Percentiles rank a stretch among this genome's conserved stretches.
These are phyloP conservation scores for Scytalidium sp. DNA, from an alignment of 2,329 filamentous ascomycete species.

Conservation along the genomic window DNA sequence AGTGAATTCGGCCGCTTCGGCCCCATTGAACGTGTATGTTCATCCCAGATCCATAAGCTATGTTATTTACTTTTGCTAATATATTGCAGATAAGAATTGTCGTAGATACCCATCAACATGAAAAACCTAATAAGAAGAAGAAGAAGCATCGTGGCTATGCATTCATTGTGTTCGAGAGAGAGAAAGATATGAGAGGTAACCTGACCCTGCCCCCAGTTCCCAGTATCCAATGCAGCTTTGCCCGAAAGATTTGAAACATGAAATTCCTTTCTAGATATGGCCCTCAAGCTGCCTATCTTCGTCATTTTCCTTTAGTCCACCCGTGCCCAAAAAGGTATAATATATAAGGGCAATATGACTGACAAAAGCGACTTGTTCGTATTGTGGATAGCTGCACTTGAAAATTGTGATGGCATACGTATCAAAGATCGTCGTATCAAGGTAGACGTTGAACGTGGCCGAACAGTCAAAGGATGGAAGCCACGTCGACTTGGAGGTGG, in stretches of 20 bases:
- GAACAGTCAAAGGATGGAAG: slow-evolving; percentile 91
- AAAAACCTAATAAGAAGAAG: slow-evolving; percentile 72
- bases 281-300: slow-evolving; percentile 33
- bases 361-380: slow-evolving; percentile 62
- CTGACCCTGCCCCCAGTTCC: slow-evolving; percentile 40
- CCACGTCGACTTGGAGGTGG: slow-evolving; percentile 89
- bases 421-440: slow-evolving; percentile 91
- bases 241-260: slow-evolving; percentile 13
- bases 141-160: slow-evolving; percentile 88
- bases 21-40: slow-evolving; percentile 81
- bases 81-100: slow-evolving; percentile 76
- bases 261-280: slow-evolving; percentile 39
- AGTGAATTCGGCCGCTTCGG: slow-evolving; percentile 92
- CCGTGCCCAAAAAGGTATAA: slow-evolving; percentile 37
- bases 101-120: slow-evolving; percentile 67
- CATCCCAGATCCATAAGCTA: background rate
- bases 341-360: slow-evolving; percentile 61
- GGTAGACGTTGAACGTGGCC: slow-evolving; percentile 93
- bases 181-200: slow-evolving; percentile 99
- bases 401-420: slow-evolving; percentile 76
- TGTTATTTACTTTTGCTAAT: slow-evolving; percentile 12
- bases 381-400: slow-evolving; percentile 80
- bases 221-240: slow-evolving; percentile 31
- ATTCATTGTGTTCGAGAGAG: slow-evolving; percentile 94
- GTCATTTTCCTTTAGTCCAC: slow-evolving; percentile 24